Conservation (phyloP, 495 filamentous ascomycete genomes). For the Penicilliopsis zonata region DNA sequence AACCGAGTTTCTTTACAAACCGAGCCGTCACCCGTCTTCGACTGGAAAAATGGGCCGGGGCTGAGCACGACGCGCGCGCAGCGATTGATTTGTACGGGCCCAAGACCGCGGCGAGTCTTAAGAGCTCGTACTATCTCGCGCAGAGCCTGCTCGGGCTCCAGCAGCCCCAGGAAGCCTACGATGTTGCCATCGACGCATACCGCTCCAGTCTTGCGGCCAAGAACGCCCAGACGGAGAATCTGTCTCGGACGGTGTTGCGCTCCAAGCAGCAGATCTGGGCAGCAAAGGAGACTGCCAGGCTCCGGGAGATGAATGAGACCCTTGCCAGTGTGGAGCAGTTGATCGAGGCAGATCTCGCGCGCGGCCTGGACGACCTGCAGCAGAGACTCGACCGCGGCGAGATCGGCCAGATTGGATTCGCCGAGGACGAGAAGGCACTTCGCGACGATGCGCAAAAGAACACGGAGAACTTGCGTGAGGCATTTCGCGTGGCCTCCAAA, state of each 20-base stretch:
- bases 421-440: constrained; percentile 24
- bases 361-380: constrained; percentile 38
- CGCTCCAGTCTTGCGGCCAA: constrained; percentile 47
- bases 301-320: constrained; percentile 35
- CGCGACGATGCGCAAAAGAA: constrained; percentile 40
- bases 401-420: constrained; percentile 31
- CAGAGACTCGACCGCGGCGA: constrained; percentile 30
- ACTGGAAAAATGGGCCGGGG: constrained; percentile 58
- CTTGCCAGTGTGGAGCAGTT: constrained; percentile 35
- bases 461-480: constrained; percentile 34
- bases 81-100: constrained; percentile 53
- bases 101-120: constrained; percentile 45
- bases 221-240: constrained; percentile 47
- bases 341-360: constrained; percentile 40
- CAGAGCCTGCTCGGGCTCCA: constrained; percentile 68
- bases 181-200: constrained; percentile 63
- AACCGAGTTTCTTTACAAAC: constrained; percentile 60
- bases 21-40: constrained; percentile 74
- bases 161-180: constrained; percentile 63
- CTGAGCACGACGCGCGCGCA: constrained; percentile 64
- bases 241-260: constrained; percentile 56
- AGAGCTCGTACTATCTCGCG: constrained; percentile 74
- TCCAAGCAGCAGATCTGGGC: constrained; percentile 62
- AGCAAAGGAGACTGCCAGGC: constrained; percentile 31
- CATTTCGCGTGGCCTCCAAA: constrained; percentile 35